Conservation (phyloP, 1,284 basidiomycete species). For the Xanthoconium separans region DNA sequence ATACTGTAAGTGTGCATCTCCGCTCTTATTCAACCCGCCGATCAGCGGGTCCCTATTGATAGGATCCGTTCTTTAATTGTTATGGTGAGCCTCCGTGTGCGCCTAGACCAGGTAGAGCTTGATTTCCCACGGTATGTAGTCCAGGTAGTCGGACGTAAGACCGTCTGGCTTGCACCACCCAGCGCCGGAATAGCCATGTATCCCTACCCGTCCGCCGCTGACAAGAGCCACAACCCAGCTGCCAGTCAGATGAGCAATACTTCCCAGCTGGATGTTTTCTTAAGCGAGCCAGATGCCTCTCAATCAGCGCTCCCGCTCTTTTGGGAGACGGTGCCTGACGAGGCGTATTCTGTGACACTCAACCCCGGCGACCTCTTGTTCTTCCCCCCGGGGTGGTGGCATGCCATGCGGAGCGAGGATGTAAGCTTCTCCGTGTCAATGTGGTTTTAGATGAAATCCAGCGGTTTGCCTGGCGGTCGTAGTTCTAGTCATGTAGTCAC, state of each 20-base stretch:
- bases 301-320: conserved; percentile 46
- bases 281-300: conserved; percentile 17
- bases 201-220: conserved; percentile 14
- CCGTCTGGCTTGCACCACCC: conserved; percentile 91
- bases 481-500: conserved; percentile 1
- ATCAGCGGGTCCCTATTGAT: conserved; percentile 5
- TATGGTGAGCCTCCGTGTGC: conserved; percentile 56
- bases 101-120: background rate
- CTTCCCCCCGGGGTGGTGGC: conserved; percentile 93
- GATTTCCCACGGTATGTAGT: conserved; percentile 43
- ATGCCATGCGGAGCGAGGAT: conserved; percentile 82
- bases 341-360: conserved; percentile 66
- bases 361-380: conserved; percentile 83
- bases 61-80: conserved; percentile 94
- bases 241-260: conserved; percentile 61
- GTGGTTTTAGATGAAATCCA: conserved; percentile 62
- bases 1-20: conserved; percentile 67
- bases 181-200: conserved; percentile 27
- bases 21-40: background rate
- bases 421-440: conserved; percentile 77
- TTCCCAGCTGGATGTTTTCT: conserved; percentile 67
- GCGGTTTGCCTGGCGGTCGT: conserved; percentile 24
- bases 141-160: conserved; percentile 87
- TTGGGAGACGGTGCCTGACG: conserved; percentile 56
- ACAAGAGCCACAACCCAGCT: conserved; percentile 36